These are phyloP conservation scores for Lyophyllum semitale DNA, from an alignment of 768 basidiomycete species.

Conservation along the genomic window DNA sequence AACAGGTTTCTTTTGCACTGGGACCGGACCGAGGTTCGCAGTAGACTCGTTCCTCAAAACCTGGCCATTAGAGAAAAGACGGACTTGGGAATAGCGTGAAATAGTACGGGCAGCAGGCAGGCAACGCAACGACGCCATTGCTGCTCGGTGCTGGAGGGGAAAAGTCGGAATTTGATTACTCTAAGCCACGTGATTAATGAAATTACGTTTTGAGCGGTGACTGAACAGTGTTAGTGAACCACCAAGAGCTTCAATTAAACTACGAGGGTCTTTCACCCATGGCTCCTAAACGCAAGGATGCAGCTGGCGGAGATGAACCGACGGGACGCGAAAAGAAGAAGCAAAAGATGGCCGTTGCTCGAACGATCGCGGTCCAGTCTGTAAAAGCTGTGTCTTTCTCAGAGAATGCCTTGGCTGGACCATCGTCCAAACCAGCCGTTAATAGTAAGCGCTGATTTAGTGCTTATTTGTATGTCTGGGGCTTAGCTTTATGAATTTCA, in stretches of 20 bases:
- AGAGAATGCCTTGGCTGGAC: conserved; percentile 35
- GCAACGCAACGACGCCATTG: conserved; percentile 40
- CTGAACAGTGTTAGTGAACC: background rate
- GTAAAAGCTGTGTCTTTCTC: conserved; percentile 17
- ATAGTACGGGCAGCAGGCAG: conserved; percentile 20
- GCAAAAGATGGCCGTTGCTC: conserved; percentile 59
- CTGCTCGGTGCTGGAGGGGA: too few species aligned
- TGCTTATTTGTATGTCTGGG: background rate
- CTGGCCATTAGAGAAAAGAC: conserved; percentile 46
- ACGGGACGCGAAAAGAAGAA: conserved; percentile 68
- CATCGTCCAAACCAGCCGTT: conserved; percentile 39
- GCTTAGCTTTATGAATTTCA: conserved; percentile 22
- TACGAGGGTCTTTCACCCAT: conserved; percentile 15
- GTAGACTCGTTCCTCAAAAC: conserved; percentile 44
- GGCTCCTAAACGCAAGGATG: conserved; percentile 42
- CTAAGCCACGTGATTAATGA: conserved; percentile 10
- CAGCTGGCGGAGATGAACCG: conserved; percentile 27
- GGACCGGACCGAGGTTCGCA: conserved; percentile 55
- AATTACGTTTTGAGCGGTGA: background rate
- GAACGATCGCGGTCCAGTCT: conserved; percentile 68
- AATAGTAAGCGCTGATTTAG: conserved; percentile 38
- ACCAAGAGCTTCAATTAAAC: too few species aligned
- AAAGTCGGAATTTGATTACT: background rate
- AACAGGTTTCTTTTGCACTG: conserved; percentile 70
- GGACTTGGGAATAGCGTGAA: conserved; percentile 18